Evolutionary conservation across 345 rosid genomes (phyloP).

Genomic region (Arabidopsis arenosa): DNA sequence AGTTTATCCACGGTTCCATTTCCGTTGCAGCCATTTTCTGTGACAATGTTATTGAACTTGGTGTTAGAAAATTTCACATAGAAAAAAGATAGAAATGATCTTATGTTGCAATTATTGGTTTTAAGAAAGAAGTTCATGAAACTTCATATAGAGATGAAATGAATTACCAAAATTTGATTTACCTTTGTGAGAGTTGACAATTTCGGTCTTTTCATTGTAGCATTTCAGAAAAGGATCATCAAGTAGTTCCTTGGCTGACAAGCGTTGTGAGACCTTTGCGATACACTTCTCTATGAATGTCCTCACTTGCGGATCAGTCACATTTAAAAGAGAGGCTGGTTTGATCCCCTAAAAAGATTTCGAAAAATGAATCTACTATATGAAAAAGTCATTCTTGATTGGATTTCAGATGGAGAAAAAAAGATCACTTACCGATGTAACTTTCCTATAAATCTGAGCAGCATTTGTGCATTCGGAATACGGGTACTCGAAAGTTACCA

Average conservation of each 20-base stretch:
- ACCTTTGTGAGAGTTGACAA: conserved; percentile 45
- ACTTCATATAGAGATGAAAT: neutral
- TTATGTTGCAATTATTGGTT: no score
- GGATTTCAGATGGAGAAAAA: conserved; percentile 14
- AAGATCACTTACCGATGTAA: conserved; percentile 64
- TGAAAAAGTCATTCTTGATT: neutral
- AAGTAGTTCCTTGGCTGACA: conserved; percentile 84
- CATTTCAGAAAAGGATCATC: conserved; percentile 83
- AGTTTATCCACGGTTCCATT: conserved; percentile 30
- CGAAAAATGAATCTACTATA: neutral
- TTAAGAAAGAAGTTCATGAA: neutral
- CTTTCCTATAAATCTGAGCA: conserved; percentile 97
- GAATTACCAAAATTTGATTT: neutral
- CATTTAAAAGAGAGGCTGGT: conserved; percentile 90
- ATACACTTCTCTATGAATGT: conserved; percentile 91
- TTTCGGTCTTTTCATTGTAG: conserved; percentile 56
- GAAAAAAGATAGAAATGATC: no score
- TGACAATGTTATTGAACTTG: no score
- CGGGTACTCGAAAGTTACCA: conserved; percentile 90
- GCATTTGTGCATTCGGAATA: conserved; percentile 88
- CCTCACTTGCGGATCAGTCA: conserved; percentile 66
- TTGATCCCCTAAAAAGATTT: conserved; percentile 69
- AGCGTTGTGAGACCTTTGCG: conserved; percentile 70
- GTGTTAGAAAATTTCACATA: neutral
- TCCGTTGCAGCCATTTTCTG: conserved; percentile 53